Evolutionary conservation across 1,139 yeast species (phyloP).

Genomic region (Diutina catenulata): DNA sequence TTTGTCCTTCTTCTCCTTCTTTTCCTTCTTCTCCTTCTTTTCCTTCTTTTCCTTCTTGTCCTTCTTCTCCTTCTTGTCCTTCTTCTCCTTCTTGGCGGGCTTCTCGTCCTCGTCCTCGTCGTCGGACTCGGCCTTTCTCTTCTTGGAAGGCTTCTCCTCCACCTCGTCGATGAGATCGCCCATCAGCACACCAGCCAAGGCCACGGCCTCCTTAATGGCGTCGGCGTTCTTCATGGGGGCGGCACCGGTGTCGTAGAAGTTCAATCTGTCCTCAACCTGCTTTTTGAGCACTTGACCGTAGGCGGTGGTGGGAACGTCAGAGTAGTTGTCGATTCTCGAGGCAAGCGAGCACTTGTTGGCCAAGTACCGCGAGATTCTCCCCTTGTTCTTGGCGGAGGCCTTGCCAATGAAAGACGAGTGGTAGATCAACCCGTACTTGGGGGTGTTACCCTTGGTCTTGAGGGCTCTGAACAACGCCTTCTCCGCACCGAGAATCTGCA

Average conservation of each 20-base stretch:
- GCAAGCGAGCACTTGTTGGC: conserved; percentile 99
- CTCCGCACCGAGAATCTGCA: conserved; percentile 97
- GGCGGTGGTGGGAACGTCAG: conserved; percentile 73
- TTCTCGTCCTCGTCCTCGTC: conserved; percentile 9
- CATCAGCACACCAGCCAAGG: conserved; percentile 37
- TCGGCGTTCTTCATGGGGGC: conserved; percentile 80
- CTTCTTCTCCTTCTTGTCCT: conserved; percentile 42
- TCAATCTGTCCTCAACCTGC: conserved; percentile 96
- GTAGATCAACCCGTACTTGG: conserved; percentile 94
- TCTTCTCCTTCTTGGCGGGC: conserved; percentile 18
- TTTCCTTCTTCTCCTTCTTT: conserved; percentile 42
- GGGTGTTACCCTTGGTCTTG: conserved; percentile 97
- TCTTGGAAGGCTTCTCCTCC: conserved; percentile 10
- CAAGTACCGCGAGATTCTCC: conserved; percentile 95
- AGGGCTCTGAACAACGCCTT: conserved; percentile 97
- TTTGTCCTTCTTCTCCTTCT: conserved; percentile 40
- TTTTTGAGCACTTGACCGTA: conserved; percentile 87
- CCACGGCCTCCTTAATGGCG: conserved; percentile 86
- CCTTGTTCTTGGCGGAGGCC: conserved; percentile 95
- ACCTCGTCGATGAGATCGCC: conserved; percentile 21
- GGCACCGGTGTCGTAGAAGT: conserved; percentile 91
- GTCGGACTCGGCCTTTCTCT: conserved; percentile 10
- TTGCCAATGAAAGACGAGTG: conserved; percentile 95
- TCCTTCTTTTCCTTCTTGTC: conserved; percentile 48
- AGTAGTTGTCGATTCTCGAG: conserved; percentile 93